Base-by-base conservation (phyloP, 75 land plant species). In the Picea glauca region DNA sequence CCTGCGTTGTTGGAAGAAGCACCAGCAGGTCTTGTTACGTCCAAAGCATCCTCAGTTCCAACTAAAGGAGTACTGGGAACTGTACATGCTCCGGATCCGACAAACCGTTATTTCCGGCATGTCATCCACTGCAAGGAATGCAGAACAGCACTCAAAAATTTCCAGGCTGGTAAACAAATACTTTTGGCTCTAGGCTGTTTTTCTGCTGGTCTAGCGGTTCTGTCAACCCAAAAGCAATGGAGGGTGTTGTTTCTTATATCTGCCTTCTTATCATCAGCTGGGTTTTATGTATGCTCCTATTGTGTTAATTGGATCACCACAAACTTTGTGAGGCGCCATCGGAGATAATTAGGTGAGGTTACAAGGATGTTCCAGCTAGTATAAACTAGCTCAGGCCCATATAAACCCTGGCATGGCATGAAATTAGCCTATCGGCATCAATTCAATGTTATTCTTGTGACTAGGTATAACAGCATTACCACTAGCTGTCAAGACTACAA, bases 51-150 rank as follows among this genome's bases (percentile, higher is more conserved):
- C 2, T 82, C 93, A 15, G 76, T 75, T 4, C 95, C 97, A 2
- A 88, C 95, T 1, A 89, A 94, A 77, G 97, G 97, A 3, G 94
- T 88, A 2, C 76, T 91, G 12, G 98, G 93, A 58, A 77, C 81
- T 1, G 56, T 83, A 84, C 89, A 91, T 50, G 88, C 93, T n/a
- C 91, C 91, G 32, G 90, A 94, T 67, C 85, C 83, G 11, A 82
- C 92, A 0, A 94, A 94, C 61, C 62, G 93, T 31, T 94, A 94
- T 68, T 93, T 88, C 79, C 77, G 96, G 13, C 96, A 94, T 77
- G 89, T 91, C 33, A 82, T 93, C 46, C 98, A 94, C 70, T 94
- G 98, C 83, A 91, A 90, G 61, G 82, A 81, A n/a, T 94, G 98
- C 80, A 85, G 88, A 57, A 61, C 38, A 1, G 85, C 79, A 0